Conservation (phyloP, 495 filamentous ascomycete genomes). For the Aspergillus coremiiformis region DNA sequence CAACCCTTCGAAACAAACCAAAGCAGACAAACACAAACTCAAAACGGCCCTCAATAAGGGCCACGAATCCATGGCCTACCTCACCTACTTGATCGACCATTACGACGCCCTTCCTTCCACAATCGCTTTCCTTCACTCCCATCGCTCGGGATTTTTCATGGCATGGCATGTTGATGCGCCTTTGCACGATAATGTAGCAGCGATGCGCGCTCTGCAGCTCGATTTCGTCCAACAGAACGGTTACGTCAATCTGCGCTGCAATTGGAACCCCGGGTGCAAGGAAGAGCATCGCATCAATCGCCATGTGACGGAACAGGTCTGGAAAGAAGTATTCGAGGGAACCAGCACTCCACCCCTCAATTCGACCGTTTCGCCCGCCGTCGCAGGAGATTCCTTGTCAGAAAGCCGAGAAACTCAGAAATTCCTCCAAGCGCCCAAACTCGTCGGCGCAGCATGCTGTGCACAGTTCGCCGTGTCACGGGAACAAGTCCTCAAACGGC, state of each 20-base stretch:
- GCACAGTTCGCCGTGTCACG: slow-evolving; percentile 59
- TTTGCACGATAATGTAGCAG: slow-evolving; percentile 43
- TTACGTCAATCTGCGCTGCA: slow-evolving; percentile 61
- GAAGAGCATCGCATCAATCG: slow-evolving; percentile 44
- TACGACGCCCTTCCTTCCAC: slow-evolving; percentile 62
- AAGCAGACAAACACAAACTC: slow-evolving; percentile 33
- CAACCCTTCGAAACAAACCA: slow-evolving; percentile 47
- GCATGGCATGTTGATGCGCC: slow-evolving; percentile 60
- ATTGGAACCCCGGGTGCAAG: slow-evolving; percentile 56
- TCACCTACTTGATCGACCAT: slow-evolving; percentile 64
- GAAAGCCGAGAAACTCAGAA: slow-evolving; percentile 3
- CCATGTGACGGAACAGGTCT: slow-evolving; percentile 49
- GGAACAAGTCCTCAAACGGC: slow-evolving; percentile 46
- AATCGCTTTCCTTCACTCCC: slow-evolving; percentile 61
- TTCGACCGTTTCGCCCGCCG: slow-evolving; percentile 24
- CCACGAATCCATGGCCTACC: slow-evolving; percentile 68
- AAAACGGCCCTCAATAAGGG: slow-evolving; percentile 56
- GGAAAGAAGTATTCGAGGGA: slow-evolving; percentile 47
- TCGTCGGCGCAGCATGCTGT: slow-evolving; percentile 49
- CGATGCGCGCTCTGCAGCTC: slow-evolving; percentile 45
- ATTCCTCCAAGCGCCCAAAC: slow-evolving; percentile 24
- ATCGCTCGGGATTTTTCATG: slow-evolving; percentile 40
- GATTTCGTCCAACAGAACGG: slow-evolving; percentile 49
- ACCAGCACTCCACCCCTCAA: slow-evolving; percentile 46
- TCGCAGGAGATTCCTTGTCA: background rate